Base-by-base conservation (phyloP, 2,329 filamentous ascomycete species). In the Neofusicoccum laricinum region DNA sequence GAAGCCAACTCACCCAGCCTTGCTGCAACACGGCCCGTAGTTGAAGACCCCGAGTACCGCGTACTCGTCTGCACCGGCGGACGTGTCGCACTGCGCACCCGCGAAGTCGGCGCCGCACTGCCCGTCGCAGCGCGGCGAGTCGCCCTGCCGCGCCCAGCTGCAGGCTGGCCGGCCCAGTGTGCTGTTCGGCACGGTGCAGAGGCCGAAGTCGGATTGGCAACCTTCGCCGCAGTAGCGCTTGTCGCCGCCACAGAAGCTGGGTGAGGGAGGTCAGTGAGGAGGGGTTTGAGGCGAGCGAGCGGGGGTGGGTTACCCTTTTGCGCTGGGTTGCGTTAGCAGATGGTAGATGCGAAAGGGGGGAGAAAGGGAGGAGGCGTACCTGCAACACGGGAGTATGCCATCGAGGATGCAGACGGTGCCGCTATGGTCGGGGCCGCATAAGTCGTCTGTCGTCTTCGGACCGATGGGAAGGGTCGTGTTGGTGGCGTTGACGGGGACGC, bases 231-330 rank as follows among this genome's bases (percentile, higher is more conserved):
- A 64, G 62, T 64, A 57, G 40, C 43, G 50, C 12, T 48, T 41
- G 40, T 57, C 50, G 62, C 50, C 50, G 34, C 62, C 62, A 41
- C 62, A 64, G 41, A 57, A 64, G 15, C 62, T 64, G 61, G n/a
- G 12, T n/a, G 12, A 5, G 3, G 38, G 15, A 14, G 46, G 45
- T 51, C n/a, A 11, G 40, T 43, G 14, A 19, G 49, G 25, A 5
- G 25, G 25, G 25, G 1, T 25, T 38, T 8, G 30, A 17, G 5
- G 15, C 10, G 17, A 8, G 15, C 10, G 21, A 41, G 17, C 46
- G 48, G 34, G 1, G 19, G 14, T 8, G 4, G 17, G 59, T 32
- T 57, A 64, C 51, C 62, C 62, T 30, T 58, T 48, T 10, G 32
- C 17, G 25, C 62, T 59, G 41, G 17, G 11, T 38, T 2, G 17